These are phyloP conservation scores for Aspergillus homomorphus DNA, from an alignment of 495 filamentous ascomycete genomes.

Conservation along the genomic window DNA sequence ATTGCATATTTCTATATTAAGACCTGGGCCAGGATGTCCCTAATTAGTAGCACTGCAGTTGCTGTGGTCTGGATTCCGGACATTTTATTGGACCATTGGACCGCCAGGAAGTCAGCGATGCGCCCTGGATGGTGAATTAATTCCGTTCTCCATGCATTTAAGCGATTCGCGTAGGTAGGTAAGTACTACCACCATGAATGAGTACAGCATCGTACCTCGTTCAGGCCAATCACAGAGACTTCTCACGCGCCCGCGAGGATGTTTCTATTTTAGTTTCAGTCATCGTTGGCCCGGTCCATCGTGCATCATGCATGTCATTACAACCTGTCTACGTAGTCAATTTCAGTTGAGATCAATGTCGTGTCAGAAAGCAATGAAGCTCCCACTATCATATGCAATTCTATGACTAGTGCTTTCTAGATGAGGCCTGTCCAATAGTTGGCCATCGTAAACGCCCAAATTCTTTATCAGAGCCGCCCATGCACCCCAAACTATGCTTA, in stretches of 20 bases:
- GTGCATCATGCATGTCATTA: not conserved
- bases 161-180: not conserved
- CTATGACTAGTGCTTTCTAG: not conserved
- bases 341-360: not conserved
- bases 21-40: no score
- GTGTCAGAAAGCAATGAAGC: not conserved
- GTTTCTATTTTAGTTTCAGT: not conserved
- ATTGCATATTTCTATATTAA: not conserved
- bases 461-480: not conserved
- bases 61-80: not conserved
- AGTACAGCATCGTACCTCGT: no score
- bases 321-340: not conserved
- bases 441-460: not conserved
- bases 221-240: not conserved
- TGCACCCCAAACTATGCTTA: no score
- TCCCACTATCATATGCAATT: not conserved
- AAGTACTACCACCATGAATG: no score
- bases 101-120: not conserved
- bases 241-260: not conserved
- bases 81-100: not conserved
- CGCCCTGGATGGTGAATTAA: not conserved
- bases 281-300: no score
- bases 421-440: not conserved
- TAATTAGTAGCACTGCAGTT: not conserved
- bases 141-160: not conserved